Percentiles rank a stretch among this genome's conserved stretches.
Evolutionary conservation across 2,329 filamentous ascomycete genomes (phyloP).

Genomic region (Alternaria burnsii): DNA sequence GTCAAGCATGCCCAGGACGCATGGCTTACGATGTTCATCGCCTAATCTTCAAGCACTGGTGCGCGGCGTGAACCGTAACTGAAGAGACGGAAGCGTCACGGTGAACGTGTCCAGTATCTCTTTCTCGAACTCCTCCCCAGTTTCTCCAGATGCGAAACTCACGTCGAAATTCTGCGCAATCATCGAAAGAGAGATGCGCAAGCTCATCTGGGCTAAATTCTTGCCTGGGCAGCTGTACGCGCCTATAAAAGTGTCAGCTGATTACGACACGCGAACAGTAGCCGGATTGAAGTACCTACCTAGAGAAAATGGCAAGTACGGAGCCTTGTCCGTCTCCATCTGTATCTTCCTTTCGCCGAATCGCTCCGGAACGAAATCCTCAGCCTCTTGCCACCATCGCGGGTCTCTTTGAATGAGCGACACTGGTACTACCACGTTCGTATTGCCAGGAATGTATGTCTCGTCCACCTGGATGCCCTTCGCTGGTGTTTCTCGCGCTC

Average conservation of each 20-base stretch:
- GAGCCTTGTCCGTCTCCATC: slow-evolving; percentile 28
- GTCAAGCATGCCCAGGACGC: neutral
- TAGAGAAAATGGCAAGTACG: slow-evolving; percentile 26
- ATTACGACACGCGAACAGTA: neutral
- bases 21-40: neutral
- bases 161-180: slow-evolving; percentile 27
- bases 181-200: slow-evolving; percentile 23
- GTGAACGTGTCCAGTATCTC: slow-evolving; percentile 29
- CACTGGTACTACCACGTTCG: slow-evolving; percentile 20
- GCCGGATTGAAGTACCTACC: slow-evolving; percentile 9
- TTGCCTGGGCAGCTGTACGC: slow-evolving; percentile 28
- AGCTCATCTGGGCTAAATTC: slow-evolving; percentile 25
- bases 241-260: slow-evolving; percentile 13
- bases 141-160: slow-evolving; percentile 26
- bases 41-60: neutral
- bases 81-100: slow-evolving; percentile 40
- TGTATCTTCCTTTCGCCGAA: slow-evolving; percentile 24
- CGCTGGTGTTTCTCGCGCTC: slow-evolving; percentile 50
- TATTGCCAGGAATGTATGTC: slow-evolving; percentile 21
- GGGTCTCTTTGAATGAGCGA: slow-evolving; percentile 21
- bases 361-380: slow-evolving; percentile 28
- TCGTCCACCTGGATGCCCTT: slow-evolving; percentile 40
- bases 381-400: slow-evolving; percentile 22
- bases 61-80: slow-evolving; percentile 32
- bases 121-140: slow-evolving; percentile 30